phyloP scores from a whole-genome alignment of 2,329 filamentous ascomycete species.

The Colletotrichum acutatum region DNA sequence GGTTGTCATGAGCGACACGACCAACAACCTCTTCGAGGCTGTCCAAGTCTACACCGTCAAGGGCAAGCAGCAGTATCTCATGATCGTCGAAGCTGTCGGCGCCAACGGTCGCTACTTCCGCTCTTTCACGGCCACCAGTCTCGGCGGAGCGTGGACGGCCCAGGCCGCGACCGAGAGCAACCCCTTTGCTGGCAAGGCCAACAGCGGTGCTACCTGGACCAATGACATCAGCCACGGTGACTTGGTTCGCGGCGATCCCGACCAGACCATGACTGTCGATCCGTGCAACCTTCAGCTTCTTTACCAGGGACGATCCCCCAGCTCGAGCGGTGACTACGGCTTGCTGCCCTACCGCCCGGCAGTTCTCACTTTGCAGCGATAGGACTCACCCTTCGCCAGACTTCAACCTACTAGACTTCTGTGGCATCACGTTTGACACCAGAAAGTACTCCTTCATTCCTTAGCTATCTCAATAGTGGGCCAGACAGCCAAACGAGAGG shows the following conservation, averaged over 20 bases:
- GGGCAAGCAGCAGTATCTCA: constrained; percentile 68
- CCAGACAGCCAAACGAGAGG: too few relatives aligned
- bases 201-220: constrained; percentile 73
- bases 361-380: constrained; percentile 54
- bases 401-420: too few relatives aligned
- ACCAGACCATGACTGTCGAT: constrained; percentile 72
- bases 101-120: constrained; percentile 71
- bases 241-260: constrained; percentile 63
- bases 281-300: constrained; percentile 73
- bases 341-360: constrained; percentile 65
- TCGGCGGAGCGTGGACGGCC: constrained; percentile 67
- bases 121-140: constrained; percentile 69
- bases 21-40: constrained; percentile 71
- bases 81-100: constrained; percentile 74
- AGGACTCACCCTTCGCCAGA: accelerated
- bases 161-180: constrained; percentile 64
- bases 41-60: constrained; percentile 73
- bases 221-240: constrained; percentile 76
- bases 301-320: constrained; percentile 68
- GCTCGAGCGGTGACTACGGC: constrained; percentile 58
- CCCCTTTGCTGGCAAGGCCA: constrained; percentile 76
- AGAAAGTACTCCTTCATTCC: accelerated
- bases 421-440: accelerated
- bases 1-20: constrained; percentile 62
- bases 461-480: accelerated